Conservation (phyloP, 2,329 filamentous ascomycete species). For the Exserohilum rostratum region DNA sequence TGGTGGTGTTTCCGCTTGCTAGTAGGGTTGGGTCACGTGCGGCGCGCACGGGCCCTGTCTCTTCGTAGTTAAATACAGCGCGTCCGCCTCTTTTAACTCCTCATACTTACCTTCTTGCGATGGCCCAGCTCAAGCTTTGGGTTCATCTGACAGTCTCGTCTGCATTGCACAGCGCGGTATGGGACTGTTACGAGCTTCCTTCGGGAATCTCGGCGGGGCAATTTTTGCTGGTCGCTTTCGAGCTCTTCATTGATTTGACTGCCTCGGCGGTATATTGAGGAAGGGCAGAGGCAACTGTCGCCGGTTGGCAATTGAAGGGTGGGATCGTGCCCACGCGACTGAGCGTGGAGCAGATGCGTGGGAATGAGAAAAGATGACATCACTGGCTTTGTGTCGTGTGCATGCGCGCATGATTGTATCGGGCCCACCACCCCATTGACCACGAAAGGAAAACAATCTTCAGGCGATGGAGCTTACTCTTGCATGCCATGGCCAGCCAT, state of each 20-base stretch:
- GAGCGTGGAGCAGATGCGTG: too few relatives aligned
- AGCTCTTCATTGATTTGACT: slow-evolving; percentile 47
- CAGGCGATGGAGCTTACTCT: too few relatives aligned
- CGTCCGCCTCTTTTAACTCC: neutral
- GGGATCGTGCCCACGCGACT: neutral
- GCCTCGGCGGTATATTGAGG: slow-evolving; percentile 46
- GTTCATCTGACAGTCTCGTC: slow-evolving; percentile 38
- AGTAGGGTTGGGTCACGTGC: neutral
- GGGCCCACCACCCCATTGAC: too few relatives aligned
- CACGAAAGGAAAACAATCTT: too few relatives aligned
- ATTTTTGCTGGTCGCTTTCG: slow-evolving; percentile 38
- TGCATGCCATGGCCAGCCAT: too few relatives aligned
- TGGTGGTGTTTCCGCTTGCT: neutral
- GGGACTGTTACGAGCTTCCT: slow-evolving; percentile 43
- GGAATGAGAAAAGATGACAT: too few relatives aligned
- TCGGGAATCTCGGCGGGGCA: slow-evolving; percentile 44
- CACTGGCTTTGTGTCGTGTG: too few relatives aligned
- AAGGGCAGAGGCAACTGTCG: slow-evolving; percentile 43
- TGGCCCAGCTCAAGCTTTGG: slow-evolving; percentile 40
- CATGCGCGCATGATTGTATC: too few relatives aligned
- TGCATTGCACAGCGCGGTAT: slow-evolving; percentile 50
- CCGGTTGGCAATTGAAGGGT: too few relatives aligned
- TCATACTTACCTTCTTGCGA: slow-evolving; percentile 46
- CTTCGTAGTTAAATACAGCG: neutral
- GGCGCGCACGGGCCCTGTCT: neutral